These are phyloP conservation scores for Entomortierella lignicola DNA, from an alignment of 192 early-diverging fungal species.

Conservation along the genomic window DNA sequence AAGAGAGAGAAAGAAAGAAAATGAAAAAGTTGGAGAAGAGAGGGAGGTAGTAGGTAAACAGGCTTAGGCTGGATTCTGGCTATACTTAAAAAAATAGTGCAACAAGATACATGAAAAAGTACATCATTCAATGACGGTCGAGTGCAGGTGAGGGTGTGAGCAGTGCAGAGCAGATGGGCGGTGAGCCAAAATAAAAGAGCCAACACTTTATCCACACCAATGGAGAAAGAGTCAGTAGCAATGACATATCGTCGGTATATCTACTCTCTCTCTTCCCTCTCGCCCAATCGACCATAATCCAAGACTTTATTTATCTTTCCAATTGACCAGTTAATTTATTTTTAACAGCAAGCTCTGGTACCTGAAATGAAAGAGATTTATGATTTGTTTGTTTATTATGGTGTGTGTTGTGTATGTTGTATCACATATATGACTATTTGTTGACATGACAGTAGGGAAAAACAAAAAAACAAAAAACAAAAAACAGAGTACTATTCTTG, in stretches of 20 bases:
- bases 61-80: background rate
- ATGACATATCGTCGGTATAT: background rate
- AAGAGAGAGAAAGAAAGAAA: background rate
- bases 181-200: conserved; percentile 13
- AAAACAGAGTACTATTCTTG: too few relatives aligned
- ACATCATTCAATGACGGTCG: background rate
- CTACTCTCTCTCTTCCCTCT: background rate
- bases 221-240: background rate
- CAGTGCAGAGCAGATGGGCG: background rate
- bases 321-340: too few relatives aligned
- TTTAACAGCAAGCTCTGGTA: too few relatives aligned
- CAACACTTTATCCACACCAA: conserved; percentile 5
- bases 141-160: background rate
- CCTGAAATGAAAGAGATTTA: background rate
- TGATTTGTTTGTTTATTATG: background rate
- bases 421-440: background rate
- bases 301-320: too few relatives aligned
- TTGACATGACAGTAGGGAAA: background rate
- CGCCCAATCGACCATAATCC: too few relatives aligned
- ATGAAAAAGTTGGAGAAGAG: background rate
- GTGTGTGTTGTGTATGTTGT: background rate
- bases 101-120: background rate
- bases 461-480: too few relatives aligned
- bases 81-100: background rate
- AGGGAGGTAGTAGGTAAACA: too few relatives aligned